These are phyloP conservation scores for Linnemannia hyalina DNA, from an alignment of 192 early-diverging fungal species.

Conservation along the genomic window DNA sequence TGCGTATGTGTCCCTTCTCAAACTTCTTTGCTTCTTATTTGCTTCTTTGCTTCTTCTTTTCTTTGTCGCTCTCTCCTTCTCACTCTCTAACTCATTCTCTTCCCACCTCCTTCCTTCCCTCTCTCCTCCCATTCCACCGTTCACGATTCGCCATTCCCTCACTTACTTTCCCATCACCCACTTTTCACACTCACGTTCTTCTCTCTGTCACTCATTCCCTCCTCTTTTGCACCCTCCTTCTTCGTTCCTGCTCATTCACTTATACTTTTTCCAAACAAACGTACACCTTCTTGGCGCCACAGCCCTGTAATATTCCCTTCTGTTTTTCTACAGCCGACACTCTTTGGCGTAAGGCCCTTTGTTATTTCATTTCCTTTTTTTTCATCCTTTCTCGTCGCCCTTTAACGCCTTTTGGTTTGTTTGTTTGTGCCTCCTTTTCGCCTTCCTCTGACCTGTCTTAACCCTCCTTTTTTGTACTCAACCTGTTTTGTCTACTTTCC, in stretches of 20 bases:
- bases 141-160: not conserved
- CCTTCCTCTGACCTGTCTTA: not conserved
- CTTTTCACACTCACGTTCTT: not conserved
- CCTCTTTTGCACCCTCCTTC: not conserved
- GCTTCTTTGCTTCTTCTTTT: not conserved
- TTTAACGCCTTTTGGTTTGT: not conserved
- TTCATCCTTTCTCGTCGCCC: not conserved
- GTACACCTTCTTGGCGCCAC: constrained; percentile 1
- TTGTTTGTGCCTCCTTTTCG: not conserved
- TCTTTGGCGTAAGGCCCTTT: not conserved
- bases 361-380: not conserved
- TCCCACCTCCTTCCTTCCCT: not conserved
- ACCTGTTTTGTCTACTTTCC: not conserved
- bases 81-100: not conserved
- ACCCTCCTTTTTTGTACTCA: not conserved
- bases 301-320: not conserved
- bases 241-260: not conserved
- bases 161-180: not conserved
- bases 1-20: no score
- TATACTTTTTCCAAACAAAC: not conserved
- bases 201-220: not conserved
- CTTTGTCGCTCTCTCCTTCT: not conserved
- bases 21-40: not conserved
- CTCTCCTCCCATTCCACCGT: not conserved
- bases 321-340: not conserved